Evolutionary conservation across 2,329 filamentous ascomycete species (phyloP).

Genomic region (Cryphonectria radicalis): DNA sequence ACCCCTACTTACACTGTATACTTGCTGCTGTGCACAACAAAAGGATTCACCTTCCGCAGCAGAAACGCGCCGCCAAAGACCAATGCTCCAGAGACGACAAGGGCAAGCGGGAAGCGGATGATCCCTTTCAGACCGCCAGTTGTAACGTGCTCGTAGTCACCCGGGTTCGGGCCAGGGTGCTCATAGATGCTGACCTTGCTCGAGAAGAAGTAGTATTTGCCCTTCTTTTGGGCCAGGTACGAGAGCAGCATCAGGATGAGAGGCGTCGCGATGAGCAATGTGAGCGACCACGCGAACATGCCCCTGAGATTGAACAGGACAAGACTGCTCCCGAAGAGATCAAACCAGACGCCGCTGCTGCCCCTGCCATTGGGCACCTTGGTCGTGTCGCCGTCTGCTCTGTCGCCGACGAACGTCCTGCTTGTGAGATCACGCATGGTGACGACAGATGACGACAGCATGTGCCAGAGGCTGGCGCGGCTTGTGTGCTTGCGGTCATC

Average conservation of each 20-base stretch:
- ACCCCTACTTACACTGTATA: constrained; percentile 69
- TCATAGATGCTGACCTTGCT: constrained; percentile 60
- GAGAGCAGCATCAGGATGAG: constrained; percentile 72
- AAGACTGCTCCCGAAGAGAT: constrained; percentile 81
- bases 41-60: constrained; percentile 81
- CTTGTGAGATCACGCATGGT: constrained; percentile 75
- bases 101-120: constrained; percentile 79
- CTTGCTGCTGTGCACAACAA: constrained; percentile 87
- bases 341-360: constrained; percentile 86
- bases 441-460: constrained; percentile 82
- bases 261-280: constrained; percentile 79
- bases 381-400: constrained; percentile 58
- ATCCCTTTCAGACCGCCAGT: constrained; percentile 81
- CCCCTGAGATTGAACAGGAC: constrained; percentile 79
- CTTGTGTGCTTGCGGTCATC: constrained; percentile 83
- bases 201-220: constrained; percentile 90
- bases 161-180: constrained; percentile 47
- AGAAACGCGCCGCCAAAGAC: constrained; percentile 75
- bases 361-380: constrained; percentile 70
- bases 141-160: constrained; percentile 59
- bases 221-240: constrained; percentile 68
- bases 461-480: constrained; percentile 80
- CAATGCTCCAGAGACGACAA: constrained; percentile 69
- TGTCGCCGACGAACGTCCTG: constrained; percentile 65
- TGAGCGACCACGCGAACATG: constrained; percentile 86